phyloP scores from a whole-genome alignment of 2,329 filamentous ascomycete genomes.

The Aspergillus aculeatinus region DNA sequence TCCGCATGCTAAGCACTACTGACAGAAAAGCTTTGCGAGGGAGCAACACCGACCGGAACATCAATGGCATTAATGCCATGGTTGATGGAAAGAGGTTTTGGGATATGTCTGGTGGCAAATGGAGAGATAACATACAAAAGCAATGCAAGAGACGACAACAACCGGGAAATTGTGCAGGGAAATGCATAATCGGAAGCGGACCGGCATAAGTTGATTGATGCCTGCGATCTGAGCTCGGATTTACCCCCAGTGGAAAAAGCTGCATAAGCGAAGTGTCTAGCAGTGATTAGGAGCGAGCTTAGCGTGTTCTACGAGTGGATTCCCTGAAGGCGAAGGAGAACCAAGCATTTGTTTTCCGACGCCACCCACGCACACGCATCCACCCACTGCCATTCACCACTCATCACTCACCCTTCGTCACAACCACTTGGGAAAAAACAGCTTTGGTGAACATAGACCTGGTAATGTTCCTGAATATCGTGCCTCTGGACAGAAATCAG shows the following conservation, averaged over 20 bases:
- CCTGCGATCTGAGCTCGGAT: neutral
- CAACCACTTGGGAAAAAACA: neutral
- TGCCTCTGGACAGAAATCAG: neutral
- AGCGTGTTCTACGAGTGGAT: neutral
- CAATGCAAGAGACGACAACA: too few species aligned
- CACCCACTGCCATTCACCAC: too few species aligned
- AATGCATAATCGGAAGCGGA: too few species aligned
- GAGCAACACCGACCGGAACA: too few species aligned
- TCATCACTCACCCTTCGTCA: too few species aligned
- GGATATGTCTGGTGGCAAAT: too few species aligned
- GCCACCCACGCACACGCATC: neutral
- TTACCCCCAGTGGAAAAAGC: neutral
- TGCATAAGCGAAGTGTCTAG: neutral
- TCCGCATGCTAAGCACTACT: neutral
- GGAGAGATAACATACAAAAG: too few species aligned
- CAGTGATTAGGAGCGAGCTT: neutral
- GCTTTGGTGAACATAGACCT: neutral
- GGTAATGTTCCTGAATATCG: neutral
- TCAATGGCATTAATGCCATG: too few species aligned
- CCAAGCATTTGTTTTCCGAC: neutral
- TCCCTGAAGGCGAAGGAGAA: neutral
- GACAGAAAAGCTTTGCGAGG: neutral
- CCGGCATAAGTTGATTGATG: neutral
- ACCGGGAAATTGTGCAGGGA: neutral
- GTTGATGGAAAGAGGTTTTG: too few species aligned